phyloP scores from a whole-genome alignment of 768 basidiomycete genomes.

The Pleurotus djamor region DNA sequence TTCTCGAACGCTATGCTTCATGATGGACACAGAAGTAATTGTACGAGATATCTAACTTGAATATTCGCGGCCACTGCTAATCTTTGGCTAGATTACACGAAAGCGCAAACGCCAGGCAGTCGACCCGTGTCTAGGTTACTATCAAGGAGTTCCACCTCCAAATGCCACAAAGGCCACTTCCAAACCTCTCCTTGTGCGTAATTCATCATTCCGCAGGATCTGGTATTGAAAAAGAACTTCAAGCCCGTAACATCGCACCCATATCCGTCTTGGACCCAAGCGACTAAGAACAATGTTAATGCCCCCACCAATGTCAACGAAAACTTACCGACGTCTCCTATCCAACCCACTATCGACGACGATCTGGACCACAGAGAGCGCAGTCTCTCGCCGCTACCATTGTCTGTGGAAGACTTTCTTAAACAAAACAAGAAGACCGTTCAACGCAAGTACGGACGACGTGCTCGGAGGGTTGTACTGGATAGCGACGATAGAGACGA shows the following conservation, averaged over 20 bases:
- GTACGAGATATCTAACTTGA: no score
- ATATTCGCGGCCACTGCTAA: not conserved
- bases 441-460: not conserved
- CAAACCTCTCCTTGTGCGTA: not conserved
- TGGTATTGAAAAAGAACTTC: not conserved
- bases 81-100: not conserved
- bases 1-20: no score
- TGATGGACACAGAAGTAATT: no score
- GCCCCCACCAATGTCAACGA: not conserved
- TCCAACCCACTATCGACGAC: not conserved
- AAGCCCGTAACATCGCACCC: slow-evolving; percentile 3
- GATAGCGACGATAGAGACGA: slow-evolving; percentile 6
- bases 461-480: not conserved
- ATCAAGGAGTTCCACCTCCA: not conserved
- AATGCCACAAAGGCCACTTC: not conserved
- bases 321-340: no score
- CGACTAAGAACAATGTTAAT: no score
- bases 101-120: not conserved
- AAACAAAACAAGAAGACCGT: not conserved
- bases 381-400: not conserved
- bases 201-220: not conserved
- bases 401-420: slow-evolving; percentile 1
- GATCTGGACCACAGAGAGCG: not conserved
- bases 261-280: not conserved
- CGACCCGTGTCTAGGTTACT: not conserved